A percentile compares a stretch with the other conserved stretches of the same genome.
Conservation (phyloP, 2,329 filamentous ascomycete genomes). For the Fusarium guadeloupense region DNA sequence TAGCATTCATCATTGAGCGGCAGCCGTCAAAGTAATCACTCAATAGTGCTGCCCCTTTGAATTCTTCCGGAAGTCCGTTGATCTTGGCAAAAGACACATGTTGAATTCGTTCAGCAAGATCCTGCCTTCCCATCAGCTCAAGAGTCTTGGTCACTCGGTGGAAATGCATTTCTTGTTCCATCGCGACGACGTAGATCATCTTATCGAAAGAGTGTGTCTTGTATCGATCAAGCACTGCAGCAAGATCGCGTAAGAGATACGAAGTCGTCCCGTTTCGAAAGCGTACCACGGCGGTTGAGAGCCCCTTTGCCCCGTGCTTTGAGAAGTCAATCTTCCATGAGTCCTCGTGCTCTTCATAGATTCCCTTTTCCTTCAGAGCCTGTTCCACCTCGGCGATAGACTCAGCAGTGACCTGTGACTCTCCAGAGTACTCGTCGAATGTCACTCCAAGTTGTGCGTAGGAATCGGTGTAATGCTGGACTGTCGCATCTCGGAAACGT, state of each 20-base stretch:
- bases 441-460: slow-evolving; percentile 64
- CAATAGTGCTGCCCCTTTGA: slow-evolving; percentile 27
- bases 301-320: slow-evolving; percentile 76
- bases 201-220: slow-evolving; percentile 73
- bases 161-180: slow-evolving; percentile 76
- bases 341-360: slow-evolving; percentile 72
- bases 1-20: not conserved
- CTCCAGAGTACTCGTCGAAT: slow-evolving; percentile 71
- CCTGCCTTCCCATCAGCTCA: slow-evolving; percentile 48
- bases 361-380: slow-evolving; percentile 65
- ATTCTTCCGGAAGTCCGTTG: slow-evolving; percentile 21
- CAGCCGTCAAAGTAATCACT: slow-evolving; percentile 35
- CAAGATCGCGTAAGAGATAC: slow-evolving; percentile 76
- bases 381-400: slow-evolving; percentile 69
- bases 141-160: slow-evolving; percentile 73
- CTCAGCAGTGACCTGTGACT: slow-evolving; percentile 62
- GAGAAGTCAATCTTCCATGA: slow-evolving; percentile 75
- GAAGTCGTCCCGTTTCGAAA: slow-evolving; percentile 57
- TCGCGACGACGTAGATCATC: slow-evolving; percentile 82
- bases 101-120: slow-evolving; percentile 47
- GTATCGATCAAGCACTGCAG: slow-evolving; percentile 70
- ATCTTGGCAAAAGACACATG: slow-evolving; percentile 66
- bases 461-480: slow-evolving; percentile 62
- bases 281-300: slow-evolving; percentile 73
- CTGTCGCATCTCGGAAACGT: slow-evolving; percentile 62